phyloP scores from a whole-genome alignment of 345 rosid species.

The Pugionium cornutum region DNA sequence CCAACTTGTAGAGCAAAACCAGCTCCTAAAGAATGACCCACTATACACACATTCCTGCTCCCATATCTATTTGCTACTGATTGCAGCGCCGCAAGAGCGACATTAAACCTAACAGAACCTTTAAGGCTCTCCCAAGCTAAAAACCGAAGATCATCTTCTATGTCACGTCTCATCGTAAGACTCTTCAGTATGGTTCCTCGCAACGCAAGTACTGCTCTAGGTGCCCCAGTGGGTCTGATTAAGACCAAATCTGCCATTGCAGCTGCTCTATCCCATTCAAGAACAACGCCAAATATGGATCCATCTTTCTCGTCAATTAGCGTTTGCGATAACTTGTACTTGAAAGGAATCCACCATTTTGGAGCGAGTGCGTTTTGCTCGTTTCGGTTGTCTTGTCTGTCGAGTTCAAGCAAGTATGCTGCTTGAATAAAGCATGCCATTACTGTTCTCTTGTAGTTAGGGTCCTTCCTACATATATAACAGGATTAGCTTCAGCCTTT shows the following conservation, averaged over 20 bases:
- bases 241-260: conserved; percentile 76
- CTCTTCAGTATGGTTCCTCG: conserved; percentile 86
- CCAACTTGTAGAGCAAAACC: conserved; percentile 96
- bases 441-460: conserved; percentile 86
- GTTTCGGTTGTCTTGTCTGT: conserved; percentile 77
- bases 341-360: conserved; percentile 94
- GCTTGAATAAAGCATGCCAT: conserved; percentile 96
- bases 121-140: conserved; percentile 93
- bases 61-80: conserved; percentile 73
- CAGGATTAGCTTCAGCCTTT: conserved; percentile 13
- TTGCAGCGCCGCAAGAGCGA: conserved; percentile 62
- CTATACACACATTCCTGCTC: conserved; percentile 74
- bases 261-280: conserved; percentile 91
- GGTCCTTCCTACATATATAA: conserved; percentile 65
- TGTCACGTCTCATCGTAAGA: conserved; percentile 77
- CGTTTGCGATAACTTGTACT: conserved; percentile 71
- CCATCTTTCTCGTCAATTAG: conserved; percentile 81
- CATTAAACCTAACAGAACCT: conserved; percentile 84
- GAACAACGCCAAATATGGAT: conserved; percentile 79
- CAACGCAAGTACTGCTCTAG: conserved; percentile 74
- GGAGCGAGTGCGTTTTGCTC: conserved; percentile 78
- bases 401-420: conserved; percentile 85
- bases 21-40: conserved; percentile 96
- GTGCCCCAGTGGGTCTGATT: conserved; percentile 91
- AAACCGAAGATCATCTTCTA: conserved; percentile 93